Percentiles rank a stretch among this genome's conserved stretches.
These are phyloP conservation scores for Botrytis porri DNA, from an alignment of 2,329 filamentous ascomycete genomes.

Conservation along the genomic window DNA sequence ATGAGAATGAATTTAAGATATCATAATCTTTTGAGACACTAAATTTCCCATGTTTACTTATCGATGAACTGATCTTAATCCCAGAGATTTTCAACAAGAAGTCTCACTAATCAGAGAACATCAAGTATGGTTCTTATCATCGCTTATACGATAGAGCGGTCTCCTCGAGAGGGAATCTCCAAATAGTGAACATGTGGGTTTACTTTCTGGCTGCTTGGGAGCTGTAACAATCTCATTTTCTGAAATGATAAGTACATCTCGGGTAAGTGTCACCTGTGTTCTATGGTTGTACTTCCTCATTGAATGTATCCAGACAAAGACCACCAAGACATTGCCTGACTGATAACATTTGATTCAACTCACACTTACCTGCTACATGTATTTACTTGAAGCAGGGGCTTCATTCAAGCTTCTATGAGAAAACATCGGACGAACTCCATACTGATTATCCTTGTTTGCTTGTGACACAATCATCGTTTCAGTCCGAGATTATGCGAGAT, in stretches of 20 bases:
- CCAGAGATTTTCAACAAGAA: no score
- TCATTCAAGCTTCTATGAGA: background rate
- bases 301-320: background rate
- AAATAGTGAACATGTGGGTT: background rate
- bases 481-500: constrained; percentile 6
- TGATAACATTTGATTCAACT: background rate
- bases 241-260: background rate
- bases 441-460: no score
- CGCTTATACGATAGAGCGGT: background rate
- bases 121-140: background rate
- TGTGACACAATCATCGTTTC: background rate
- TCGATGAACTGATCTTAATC: background rate
- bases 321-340: background rate
- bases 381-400: background rate
- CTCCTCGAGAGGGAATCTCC: background rate
- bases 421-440: background rate
- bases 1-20: background rate
- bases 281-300: background rate
- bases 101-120: background rate
- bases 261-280: background rate
- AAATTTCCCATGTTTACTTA: background rate
- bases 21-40: background rate
- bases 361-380: background rate
- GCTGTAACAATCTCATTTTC: background rate
- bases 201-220: background rate